Evolutionary conservation across 352 stramenopile genomes (phyloP).

Genomic region (Halophytophthora polymorphica): DNA sequence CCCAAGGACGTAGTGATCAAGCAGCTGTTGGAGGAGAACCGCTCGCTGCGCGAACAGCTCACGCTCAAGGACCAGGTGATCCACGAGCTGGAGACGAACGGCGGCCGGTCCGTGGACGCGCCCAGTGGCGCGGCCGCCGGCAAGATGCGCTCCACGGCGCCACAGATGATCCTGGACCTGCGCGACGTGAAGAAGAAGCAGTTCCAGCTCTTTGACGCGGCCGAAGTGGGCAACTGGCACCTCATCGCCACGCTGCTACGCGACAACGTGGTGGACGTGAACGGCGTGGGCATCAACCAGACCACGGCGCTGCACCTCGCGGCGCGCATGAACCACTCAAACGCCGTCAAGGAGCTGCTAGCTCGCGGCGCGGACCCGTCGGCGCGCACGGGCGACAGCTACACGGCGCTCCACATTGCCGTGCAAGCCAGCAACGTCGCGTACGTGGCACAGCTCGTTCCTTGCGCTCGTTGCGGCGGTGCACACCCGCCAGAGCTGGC

Average conservation of each 20-base stretch:
- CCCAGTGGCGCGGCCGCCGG: constrained; percentile 19
- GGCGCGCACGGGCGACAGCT: constrained; percentile 73
- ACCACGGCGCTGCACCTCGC: constrained; percentile 77
- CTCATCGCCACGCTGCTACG: constrained; percentile 74
- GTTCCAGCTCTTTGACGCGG: constrained; percentile 84
- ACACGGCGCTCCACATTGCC: constrained; percentile 77
- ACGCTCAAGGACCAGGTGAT: constrained; percentile 84
- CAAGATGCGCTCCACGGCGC: constrained; percentile 53
- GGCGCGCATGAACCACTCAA: constrained; percentile 71
- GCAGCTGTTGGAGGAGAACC: constrained; percentile 81
- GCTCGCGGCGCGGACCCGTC: constrained; percentile 62
- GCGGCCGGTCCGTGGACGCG: constrained; percentile 29
- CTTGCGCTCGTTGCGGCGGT: background rate
- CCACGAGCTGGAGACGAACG: constrained; percentile 78
- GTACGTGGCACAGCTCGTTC: constrained; percentile 23
- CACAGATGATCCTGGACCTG: constrained; percentile 81
- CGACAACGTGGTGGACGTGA: constrained; percentile 86
- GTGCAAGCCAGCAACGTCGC: constrained; percentile 64
- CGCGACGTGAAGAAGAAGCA: constrained; percentile 88
- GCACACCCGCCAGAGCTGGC: no score
- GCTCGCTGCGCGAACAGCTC: constrained; percentile 69
- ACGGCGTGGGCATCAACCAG: constrained; percentile 85
- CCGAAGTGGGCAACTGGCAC: constrained; percentile 82
- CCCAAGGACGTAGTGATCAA: constrained; percentile 88
- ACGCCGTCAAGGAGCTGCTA: constrained; percentile 72